phyloP scores from a whole-genome alignment of 176 grass and related monocot genomes.

The Thalia dealbata region DNA sequence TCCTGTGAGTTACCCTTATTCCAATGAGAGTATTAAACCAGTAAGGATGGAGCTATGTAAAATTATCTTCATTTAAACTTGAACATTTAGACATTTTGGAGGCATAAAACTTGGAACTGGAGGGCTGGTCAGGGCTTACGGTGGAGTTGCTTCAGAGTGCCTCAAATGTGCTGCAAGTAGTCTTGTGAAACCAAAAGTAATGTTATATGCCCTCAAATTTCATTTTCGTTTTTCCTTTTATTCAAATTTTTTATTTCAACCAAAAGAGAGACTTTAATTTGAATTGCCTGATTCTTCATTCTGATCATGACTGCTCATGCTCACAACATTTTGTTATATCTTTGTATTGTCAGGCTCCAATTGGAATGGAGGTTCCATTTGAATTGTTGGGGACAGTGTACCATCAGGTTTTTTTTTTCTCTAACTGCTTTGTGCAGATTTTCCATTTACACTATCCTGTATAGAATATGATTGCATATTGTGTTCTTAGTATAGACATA shows the following conservation, averaged over 20 bases:
- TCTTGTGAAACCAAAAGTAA: conserved; percentile 86
- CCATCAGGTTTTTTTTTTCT: conserved; percentile 50
- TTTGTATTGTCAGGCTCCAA: conserved; percentile 38
- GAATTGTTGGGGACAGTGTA: conserved; percentile 78
- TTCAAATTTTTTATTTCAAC: background rate
- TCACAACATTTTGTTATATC: background rate
- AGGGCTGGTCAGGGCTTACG: conserved; percentile 86
- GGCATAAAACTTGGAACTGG: conserved; percentile 93
- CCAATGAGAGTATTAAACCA: no score
- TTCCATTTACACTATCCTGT: conserved; percentile 1
- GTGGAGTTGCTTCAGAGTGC: conserved; percentile 79
- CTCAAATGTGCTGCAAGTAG: conserved; percentile 74
- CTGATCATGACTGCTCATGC: background rate
- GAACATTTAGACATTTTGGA: conserved; percentile 57
- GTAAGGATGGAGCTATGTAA: background rate
- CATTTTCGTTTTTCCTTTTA: conserved; percentile 13
- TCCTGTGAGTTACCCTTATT: background rate
- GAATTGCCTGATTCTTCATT: background rate
- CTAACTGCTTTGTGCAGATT: background rate
- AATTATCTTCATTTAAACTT: background rate
- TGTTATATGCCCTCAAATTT: background rate
- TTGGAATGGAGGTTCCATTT: conserved; percentile 89
- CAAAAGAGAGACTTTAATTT: background rate
- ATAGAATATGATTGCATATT: conserved; percentile 3
- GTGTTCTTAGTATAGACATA: background rate